A percentile compares a stretch with the other conserved stretches of the same genome.
These are phyloP conservation scores for Pyricularia pennisetigena DNA, from an alignment of 2,329 filamentous ascomycete genomes.

Conservation along the genomic window DNA sequence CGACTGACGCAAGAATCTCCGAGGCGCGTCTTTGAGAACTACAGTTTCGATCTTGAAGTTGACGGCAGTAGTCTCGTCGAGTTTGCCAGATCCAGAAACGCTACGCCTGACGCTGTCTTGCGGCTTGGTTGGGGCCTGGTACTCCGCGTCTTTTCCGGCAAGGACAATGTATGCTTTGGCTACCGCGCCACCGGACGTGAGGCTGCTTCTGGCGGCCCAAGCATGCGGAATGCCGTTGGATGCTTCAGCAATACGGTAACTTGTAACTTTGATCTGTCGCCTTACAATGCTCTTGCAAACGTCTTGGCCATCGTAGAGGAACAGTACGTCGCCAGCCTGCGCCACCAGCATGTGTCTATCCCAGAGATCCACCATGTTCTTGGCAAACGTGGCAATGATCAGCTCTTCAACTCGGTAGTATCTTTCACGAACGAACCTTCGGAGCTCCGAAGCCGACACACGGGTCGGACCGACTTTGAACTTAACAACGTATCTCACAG, in stretches of 20 bases:
- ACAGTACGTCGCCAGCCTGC: constrained; percentile 17
- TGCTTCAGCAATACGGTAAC: constrained; percentile 32
- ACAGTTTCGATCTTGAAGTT: constrained; percentile 29
- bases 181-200: constrained; percentile 35
- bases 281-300: constrained; percentile 20
- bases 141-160: constrained; percentile 42
- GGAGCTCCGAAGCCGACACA: constrained; percentile 23
- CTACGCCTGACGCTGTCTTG: constrained; percentile 39
- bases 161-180: constrained; percentile 44
- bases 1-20: constrained; percentile 18
- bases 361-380: constrained; percentile 36
- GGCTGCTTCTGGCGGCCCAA: constrained; percentile 24
- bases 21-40: constrained; percentile 20
- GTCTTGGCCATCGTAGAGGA: constrained; percentile 23
- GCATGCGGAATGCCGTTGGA: constrained; percentile 30
- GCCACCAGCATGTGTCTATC: constrained; percentile 35
- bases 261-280: constrained; percentile 22
- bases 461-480: constrained; percentile 15
- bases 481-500: constrained; percentile 26
- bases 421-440: constrained; percentile 33
- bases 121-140: constrained; percentile 52
- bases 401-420: constrained; percentile 41
- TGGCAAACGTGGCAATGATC: constrained; percentile 25
- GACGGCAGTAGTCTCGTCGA: constrained; percentile 28
- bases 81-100: constrained; percentile 29